These are phyloP conservation scores for Termitomyces sp. DNA, from an alignment of 768 basidiomycete genomes.

Conservation along the genomic window DNA sequence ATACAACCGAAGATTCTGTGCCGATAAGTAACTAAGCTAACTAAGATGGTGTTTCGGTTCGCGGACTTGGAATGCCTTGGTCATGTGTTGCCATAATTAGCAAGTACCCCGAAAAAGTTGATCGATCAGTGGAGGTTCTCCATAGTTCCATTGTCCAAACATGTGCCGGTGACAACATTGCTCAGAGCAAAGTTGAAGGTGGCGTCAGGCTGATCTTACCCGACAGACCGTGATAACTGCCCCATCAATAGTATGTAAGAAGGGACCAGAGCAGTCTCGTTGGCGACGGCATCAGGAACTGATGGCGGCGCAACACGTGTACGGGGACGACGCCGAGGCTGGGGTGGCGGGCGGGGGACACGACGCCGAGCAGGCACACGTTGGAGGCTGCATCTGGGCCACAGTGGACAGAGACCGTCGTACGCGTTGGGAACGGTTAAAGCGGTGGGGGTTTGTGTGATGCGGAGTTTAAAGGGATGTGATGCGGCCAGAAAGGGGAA, in stretches of 20 bases:
- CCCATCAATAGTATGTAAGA: neutral
- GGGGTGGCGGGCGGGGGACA: neutral
- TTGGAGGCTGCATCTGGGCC: neutral
- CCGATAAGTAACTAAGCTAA: slow-evolving; percentile 10
- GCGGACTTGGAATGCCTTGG: slow-evolving; percentile 16
- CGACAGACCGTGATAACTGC: neutral
- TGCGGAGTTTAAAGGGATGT: slow-evolving; percentile 28
- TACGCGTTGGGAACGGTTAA: neutral
- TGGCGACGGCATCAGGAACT: slow-evolving; percentile 10
- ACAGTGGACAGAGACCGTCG: neutral
- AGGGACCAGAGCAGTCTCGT: slow-evolving; percentile 5
- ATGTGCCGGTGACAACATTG: neutral
- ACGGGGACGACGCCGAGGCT: neutral
- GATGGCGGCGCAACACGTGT: slow-evolving; percentile 10
- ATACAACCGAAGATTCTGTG: neutral
- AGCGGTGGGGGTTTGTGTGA: neutral
- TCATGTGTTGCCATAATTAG: slow-evolving; percentile 10
- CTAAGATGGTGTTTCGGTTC: slow-evolving; percentile 7
- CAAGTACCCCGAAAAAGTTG: neutral
- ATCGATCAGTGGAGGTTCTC: neutral
- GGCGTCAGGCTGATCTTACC: neutral
- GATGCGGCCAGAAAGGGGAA: slow-evolving; percentile 20
- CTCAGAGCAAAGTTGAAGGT: neutral
- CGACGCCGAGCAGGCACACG: neutral
- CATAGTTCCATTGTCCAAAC: neutral